Percentiles rank a stretch among this genome's conserved stretches.
Evolutionary conservation across 805 yeast species (phyloP).

Genomic region (Alloascoidea africana): DNA sequence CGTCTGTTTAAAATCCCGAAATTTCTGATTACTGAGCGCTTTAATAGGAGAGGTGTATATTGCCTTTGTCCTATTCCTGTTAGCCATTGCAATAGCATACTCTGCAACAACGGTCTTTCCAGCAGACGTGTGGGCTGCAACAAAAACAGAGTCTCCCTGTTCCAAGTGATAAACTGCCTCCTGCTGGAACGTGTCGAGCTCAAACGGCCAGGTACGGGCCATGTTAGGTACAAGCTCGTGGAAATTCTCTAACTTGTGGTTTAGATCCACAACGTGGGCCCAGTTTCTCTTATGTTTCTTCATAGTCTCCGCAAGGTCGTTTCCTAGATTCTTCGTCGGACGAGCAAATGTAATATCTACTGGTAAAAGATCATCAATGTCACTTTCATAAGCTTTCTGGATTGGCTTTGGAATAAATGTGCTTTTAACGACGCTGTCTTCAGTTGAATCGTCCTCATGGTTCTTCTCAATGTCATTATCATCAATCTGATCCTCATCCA

Average conservation of each 20-base stretch:
- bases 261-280: constrained; percentile 91
- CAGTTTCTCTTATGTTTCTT: constrained; percentile 41
- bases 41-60: constrained; percentile 94
- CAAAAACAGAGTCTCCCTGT: constrained; percentile 96
- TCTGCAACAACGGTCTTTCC: constrained; percentile 98
- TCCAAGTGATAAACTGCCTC: constrained; percentile 95
- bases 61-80: constrained; percentile 90
- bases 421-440: constrained; percentile 4
- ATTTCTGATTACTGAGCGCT: constrained; percentile 81
- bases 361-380: constrained; percentile 33
- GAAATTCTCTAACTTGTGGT: constrained; percentile 73
- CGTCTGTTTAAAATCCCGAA: constrained; percentile 70
- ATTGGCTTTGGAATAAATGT: constrained; percentile 3
- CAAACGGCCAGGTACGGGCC: constrained; percentile 92
- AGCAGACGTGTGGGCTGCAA: constrained; percentile 97
- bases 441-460: constrained; percentile 2
- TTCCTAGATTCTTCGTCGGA: constrained; percentile 9
- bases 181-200: constrained; percentile 87
- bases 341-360: constrained; percentile 33
- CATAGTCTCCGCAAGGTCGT: neutral
- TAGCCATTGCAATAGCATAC: constrained; percentile 95
- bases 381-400: constrained; percentile 7
- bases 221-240: constrained; percentile 81
- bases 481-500: constrained; percentile 17
- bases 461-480: constrained; percentile 9